Evolutionary conservation across 2,329 filamentous ascomycete species (phyloP).

Genomic region (Ilyonectria sp.): DNA sequence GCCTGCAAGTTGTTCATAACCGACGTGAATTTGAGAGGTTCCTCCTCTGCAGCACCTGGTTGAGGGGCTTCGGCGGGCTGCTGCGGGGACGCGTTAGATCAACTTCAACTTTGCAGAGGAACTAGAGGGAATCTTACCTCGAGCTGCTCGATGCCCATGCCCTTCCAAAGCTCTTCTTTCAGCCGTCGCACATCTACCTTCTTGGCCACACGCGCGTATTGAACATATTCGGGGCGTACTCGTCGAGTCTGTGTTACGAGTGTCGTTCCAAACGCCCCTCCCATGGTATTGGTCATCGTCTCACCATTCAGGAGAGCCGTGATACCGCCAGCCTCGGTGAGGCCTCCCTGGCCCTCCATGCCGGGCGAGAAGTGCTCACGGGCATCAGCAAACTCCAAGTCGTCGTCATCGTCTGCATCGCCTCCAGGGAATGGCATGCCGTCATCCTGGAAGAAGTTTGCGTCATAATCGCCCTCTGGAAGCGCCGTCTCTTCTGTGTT

Average conservation of each 20-base stretch:
- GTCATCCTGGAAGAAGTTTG: conserved; percentile 97
- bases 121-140: conserved; percentile 58
- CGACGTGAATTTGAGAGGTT: conserved; percentile 85
- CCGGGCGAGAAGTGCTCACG: conserved; percentile 83
- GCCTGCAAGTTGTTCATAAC: conserved; percentile 91
- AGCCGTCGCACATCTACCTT: conserved; percentile 79
- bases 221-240: conserved; percentile 77
- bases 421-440: conserved; percentile 78
- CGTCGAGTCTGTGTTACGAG: conserved; percentile 76
- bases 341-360: conserved; percentile 64
- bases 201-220: conserved; percentile 79
- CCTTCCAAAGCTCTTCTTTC: conserved; percentile 80
- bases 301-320: conserved; percentile 67
- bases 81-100: conserved; percentile 36
- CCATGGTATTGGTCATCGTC: conserved; percentile 61
- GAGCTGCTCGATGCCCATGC: conserved; percentile 70
- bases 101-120: background rate
- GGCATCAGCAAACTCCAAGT: conserved; percentile 84
- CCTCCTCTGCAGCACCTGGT: conserved; percentile 55
- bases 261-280: conserved; percentile 74
- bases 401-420: conserved; percentile 73
- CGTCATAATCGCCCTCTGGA: conserved; percentile 88
- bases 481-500: conserved; percentile 68
- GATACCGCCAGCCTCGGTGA: conserved; percentile 64
- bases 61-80: conserved; percentile 42